Percentiles rank a stretch among this genome's conserved stretches.
Evolutionary conservation across 352 stramenopile genomes (phyloP).

Genomic region (Pythium aristosporum): DNA sequence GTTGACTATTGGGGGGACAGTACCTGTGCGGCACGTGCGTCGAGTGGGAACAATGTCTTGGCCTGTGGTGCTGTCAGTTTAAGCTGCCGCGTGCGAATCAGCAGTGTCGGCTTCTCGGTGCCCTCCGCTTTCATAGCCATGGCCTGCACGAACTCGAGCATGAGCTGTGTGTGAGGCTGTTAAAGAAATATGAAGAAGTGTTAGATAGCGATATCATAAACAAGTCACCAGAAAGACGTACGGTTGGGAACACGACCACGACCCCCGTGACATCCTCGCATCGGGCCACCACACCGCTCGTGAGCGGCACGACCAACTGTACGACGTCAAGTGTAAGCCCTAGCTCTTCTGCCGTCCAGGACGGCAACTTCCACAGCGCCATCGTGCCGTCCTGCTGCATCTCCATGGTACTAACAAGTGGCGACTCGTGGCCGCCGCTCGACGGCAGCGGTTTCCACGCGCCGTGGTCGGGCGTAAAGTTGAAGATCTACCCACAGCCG

Average conservation of each 20-base stretch:
- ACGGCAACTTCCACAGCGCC: slow-evolving; percentile 54
- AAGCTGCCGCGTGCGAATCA: slow-evolving; percentile 56
- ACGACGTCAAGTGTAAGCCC: slow-evolving; percentile 35
- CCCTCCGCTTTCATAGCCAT: slow-evolving; percentile 20
- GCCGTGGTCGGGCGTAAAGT: slow-evolving; percentile 64
- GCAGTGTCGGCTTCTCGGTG: slow-evolving; percentile 13
- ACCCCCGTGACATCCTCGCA: slow-evolving; percentile 29
- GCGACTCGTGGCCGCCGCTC: slow-evolving; percentile 32
- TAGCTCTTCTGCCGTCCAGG: slow-evolving; percentile 41
- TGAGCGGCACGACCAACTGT: slow-evolving; percentile 57
- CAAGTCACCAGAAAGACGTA: not conserved
- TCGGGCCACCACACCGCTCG: slow-evolving; percentile 33
- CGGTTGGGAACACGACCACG: slow-evolving; percentile 45
- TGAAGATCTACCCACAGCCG: slow-evolving; percentile 46
- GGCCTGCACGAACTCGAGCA: slow-evolving; percentile 48
- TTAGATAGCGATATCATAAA: not conserved
- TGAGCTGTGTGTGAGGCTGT: slow-evolving; percentile 40
- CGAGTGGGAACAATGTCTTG: slow-evolving; percentile 33
- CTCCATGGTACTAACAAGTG: slow-evolving; percentile 32
- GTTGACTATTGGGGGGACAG: not conserved
- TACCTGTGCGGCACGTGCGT: slow-evolving; percentile 10
- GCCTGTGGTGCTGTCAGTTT: slow-evolving; percentile 41
- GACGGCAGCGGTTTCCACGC: slow-evolving; percentile 42
- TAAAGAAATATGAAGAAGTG: not conserved
- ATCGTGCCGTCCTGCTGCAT: slow-evolving; percentile 27